Evolutionary conservation across 176 grass and related monocot genomes (phyloP).

Genomic region (Dactylis glomerata): DNA sequence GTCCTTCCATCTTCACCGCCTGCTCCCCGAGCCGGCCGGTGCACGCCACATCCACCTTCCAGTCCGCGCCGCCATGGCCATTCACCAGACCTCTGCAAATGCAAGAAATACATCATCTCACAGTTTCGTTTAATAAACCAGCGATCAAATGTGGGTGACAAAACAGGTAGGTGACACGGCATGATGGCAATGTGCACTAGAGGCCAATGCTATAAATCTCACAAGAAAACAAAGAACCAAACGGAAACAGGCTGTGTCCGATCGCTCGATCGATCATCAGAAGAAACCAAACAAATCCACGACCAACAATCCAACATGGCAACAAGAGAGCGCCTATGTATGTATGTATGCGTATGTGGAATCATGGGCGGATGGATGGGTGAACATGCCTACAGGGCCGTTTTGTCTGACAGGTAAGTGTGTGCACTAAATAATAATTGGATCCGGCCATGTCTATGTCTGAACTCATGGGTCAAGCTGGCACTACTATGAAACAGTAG

Average conservation of each 20-base stretch:
- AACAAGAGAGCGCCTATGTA: neutral
- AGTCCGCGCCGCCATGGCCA: neutral
- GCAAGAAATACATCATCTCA: neutral
- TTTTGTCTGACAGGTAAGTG: conserved; percentile 26
- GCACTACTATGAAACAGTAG: conserved; percentile 42
- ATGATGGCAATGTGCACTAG: conserved; percentile 27
- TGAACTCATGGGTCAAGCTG: conserved; percentile 26
- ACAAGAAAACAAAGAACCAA: neutral
- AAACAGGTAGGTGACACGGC: neutral
- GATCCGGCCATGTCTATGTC: conserved; percentile 14
- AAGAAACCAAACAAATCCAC: conserved; percentile 23
- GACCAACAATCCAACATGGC: conserved; percentile 6
- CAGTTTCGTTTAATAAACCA: neutral
- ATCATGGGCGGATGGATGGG: conserved; percentile 13
- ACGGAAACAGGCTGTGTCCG: conserved; percentile 21
- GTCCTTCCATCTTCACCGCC: neutral
- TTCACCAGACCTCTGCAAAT: conserved; percentile 16
- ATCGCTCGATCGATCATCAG: neutral
- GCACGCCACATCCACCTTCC: neutral
- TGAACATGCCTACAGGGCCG: conserved; percentile 35
- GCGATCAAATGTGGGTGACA: neutral
- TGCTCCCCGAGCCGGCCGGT: neutral
- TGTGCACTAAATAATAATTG: conserved; percentile 32
- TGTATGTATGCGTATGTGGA: neutral
- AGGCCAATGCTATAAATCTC: conserved; percentile 9